Evolutionary conservation across 1,284 basidiomycete species (phyloP).

Genomic region (Heterobasidion parviporum): DNA sequence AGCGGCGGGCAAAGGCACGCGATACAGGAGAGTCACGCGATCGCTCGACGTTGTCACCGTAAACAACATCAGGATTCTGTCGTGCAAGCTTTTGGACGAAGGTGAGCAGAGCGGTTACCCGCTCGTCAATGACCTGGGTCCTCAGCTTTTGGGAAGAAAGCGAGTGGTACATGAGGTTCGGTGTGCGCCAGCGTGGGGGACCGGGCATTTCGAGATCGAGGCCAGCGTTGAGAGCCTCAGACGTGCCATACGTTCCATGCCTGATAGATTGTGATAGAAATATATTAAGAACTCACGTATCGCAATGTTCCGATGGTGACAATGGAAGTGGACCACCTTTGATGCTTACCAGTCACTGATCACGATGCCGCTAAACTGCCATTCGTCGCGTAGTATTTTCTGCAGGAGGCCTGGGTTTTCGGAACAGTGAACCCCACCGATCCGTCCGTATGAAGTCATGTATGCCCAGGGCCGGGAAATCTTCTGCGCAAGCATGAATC

Average conservation of each 20-base stretch:
- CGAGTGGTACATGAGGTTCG: constrained; percentile 51
- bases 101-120: constrained; percentile 59
- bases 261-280: constrained; percentile 18
- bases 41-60: constrained; percentile 58
- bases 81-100: constrained; percentile 54
- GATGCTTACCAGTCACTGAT: constrained; percentile 72
- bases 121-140: constrained; percentile 62
- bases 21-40: constrained; percentile 53
- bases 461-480: constrained; percentile 61
- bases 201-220: constrained; percentile 80
- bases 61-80: constrained; percentile 47
- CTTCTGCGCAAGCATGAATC: constrained; percentile 75
- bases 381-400: constrained; percentile 67
- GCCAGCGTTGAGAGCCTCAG: constrained; percentile 61
- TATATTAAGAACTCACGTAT: not conserved
- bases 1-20: constrained; percentile 50
- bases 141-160: constrained; percentile 28
- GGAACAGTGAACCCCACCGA: constrained; percentile 65
- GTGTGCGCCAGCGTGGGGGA: constrained; percentile 58
- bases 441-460: constrained; percentile 65
- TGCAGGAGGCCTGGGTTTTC: constrained; percentile 58
- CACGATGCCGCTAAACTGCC: constrained; percentile 62
- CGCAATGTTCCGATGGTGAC: not conserved
- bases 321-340: not conserved
- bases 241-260: constrained; percentile 65